These are phyloP conservation scores for Suillus alpinus DNA, from an alignment of 768 basidiomycete genomes.

Conservation along the genomic window DNA sequence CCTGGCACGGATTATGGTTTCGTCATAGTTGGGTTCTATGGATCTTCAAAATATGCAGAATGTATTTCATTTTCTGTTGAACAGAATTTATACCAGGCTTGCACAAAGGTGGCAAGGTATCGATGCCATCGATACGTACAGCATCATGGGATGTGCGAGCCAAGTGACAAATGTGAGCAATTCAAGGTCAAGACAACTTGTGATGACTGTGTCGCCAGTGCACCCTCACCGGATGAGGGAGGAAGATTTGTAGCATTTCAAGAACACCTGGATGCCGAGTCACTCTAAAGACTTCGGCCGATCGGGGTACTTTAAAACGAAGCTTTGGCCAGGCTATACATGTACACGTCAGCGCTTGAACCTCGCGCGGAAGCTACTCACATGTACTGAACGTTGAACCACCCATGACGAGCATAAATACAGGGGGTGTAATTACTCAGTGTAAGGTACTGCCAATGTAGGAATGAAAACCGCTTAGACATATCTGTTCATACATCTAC, in stretches of 20 bases:
- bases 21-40: neutral
- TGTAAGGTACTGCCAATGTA: neutral
- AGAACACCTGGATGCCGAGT: neutral
- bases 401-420: neutral
- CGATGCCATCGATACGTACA: neutral
- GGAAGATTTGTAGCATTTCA: neutral
- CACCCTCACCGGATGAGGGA: neutral
- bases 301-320: neutral
- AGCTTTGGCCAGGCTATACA: neutral
- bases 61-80: neutral
- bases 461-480: neutral
- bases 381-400: too few relatives aligned
- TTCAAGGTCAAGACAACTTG: neutral
- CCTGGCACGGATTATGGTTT: neutral
- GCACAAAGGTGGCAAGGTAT: neutral
- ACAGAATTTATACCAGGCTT: neutral
- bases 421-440: neutral
- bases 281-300: too few relatives aligned
- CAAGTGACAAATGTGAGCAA: neutral
- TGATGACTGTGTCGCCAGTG: neutral
- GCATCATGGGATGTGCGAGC: neutral
- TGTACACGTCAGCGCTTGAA: too few relatives aligned
- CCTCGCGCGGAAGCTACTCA: neutral
- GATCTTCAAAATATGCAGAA: neutral
- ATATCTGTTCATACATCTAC: neutral